phyloP scores from a whole-genome alignment of 148 eudicot genomes.

The Arbutus unedo region DNA sequence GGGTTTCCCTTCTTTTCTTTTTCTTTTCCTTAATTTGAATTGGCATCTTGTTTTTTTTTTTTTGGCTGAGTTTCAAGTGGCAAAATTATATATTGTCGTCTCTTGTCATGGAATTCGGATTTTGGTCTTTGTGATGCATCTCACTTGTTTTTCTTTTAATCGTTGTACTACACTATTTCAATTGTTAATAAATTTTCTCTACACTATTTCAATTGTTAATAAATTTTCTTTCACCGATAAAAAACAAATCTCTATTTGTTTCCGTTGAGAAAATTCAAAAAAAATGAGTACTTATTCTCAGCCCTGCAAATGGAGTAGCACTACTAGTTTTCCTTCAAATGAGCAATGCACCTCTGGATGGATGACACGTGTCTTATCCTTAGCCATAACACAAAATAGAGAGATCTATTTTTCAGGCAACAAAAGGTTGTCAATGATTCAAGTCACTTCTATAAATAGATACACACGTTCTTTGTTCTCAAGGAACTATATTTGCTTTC shows the following conservation, averaged over 20 bases:
- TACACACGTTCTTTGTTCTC: background rate
- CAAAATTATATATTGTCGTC: too few species aligned
- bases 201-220: too few species aligned
- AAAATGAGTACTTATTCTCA: background rate
- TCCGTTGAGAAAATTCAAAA: background rate
- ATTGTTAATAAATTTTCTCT: too few species aligned
- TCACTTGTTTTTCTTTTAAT: too few species aligned
- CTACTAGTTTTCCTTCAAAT: background rate
- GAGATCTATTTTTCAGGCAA: conserved; percentile 13
- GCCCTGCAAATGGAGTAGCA: background rate
- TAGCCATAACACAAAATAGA: background rate
- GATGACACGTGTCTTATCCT: background rate
- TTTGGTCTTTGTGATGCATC: too few species aligned
- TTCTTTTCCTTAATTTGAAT: too few species aligned
- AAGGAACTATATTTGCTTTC: background rate
- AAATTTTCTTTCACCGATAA: too few species aligned
- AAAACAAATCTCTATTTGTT: background rate
- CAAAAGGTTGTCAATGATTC: background rate
- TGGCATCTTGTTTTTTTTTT: too few species aligned
- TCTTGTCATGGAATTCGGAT: too few species aligned
- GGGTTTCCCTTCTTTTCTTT: too few species aligned
- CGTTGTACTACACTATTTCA: too few species aligned
- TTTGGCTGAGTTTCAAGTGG: too few species aligned
- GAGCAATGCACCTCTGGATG: background rate
- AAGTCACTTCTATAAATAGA: background rate